Evolutionary conservation across 2,329 filamentous ascomycete species (phyloP).

Genomic region (Penicillium sp.): DNA sequence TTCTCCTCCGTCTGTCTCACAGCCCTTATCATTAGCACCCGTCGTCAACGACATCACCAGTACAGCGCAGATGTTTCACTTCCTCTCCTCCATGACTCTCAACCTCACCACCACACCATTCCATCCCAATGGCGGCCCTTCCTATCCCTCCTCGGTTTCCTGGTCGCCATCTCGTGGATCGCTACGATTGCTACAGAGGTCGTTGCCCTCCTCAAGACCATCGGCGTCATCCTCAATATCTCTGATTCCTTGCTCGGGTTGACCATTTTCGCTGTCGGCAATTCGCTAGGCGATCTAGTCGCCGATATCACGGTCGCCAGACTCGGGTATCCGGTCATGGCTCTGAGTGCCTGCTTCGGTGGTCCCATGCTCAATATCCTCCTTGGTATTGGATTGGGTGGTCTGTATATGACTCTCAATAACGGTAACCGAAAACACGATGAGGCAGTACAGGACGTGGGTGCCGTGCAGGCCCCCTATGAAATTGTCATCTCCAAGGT

Average conservation of each 20-base stretch:
- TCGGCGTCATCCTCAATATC: slow-evolving; percentile 89
- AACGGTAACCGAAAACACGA: slow-evolving; percentile 14
- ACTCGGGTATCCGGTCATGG: slow-evolving; percentile 96
- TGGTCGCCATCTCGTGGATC: slow-evolving; percentile 93
- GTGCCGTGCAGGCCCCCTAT: slow-evolving; percentile 58
- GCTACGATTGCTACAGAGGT: slow-evolving; percentile 94
- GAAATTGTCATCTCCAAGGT: slow-evolving; percentile 80
- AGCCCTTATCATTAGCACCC: slow-evolving; percentile 66
- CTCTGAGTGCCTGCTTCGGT: slow-evolving; percentile 90
- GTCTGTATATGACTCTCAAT: slow-evolving; percentile 80
- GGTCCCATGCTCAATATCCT: slow-evolving; percentile 97
- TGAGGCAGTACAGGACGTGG: not conserved
- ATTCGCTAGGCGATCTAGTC: slow-evolving; percentile 89
- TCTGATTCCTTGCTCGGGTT: slow-evolving; percentile 92
- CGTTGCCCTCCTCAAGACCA: slow-evolving; percentile 86
- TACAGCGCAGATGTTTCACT: not conserved
- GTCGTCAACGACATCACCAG: slow-evolving; percentile 39
- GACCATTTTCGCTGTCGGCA: slow-evolving; percentile 94
- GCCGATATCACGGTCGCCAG: slow-evolving; percentile 92
- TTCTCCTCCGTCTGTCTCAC: slow-evolving; percentile 66
- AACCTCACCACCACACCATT: slow-evolving; percentile 45
- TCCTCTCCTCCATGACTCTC: not conserved
- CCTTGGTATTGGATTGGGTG: slow-evolving; percentile 87
- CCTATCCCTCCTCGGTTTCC: slow-evolving; percentile 85
- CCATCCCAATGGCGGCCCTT: slow-evolving; percentile 73